Conservation (phyloP, 2,329 filamentous ascomycete species). For the Fusarium ramigenum region DNA sequence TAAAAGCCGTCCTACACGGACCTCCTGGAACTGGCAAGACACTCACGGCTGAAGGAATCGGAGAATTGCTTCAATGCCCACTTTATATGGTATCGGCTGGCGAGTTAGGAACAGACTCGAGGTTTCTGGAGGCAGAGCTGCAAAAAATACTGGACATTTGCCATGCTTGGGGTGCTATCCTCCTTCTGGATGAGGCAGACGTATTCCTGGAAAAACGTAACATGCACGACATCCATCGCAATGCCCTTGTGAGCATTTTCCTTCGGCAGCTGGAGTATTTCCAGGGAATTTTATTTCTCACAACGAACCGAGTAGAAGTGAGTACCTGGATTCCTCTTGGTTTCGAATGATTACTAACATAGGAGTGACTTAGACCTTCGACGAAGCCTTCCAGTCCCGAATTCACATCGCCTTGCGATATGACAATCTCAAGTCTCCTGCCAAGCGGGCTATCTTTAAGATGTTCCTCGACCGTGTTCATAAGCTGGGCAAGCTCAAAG, state of each 20-base stretch:
- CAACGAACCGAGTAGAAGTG: slow-evolving; percentile 83
- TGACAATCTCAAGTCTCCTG: slow-evolving; percentile 75
- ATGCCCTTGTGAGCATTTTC: slow-evolving; percentile 88
- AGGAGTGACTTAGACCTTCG: slow-evolving; percentile 70
- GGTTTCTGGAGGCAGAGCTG: slow-evolving; percentile 77
- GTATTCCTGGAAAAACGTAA: slow-evolving; percentile 86
- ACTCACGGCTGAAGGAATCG: slow-evolving; percentile 86
- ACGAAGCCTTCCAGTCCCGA: slow-evolving; percentile 88
- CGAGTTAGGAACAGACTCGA: slow-evolving; percentile 81
- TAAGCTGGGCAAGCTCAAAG: slow-evolving; percentile 68
- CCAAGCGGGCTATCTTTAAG: slow-evolving; percentile 82
- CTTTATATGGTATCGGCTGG: slow-evolving; percentile 86
- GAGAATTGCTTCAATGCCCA: slow-evolving; percentile 82
- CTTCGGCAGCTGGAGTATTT: slow-evolving; percentile 89
- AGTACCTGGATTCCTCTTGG: slow-evolving; percentile 19
- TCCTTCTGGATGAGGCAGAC: slow-evolving; percentile 87
- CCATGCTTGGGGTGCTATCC: slow-evolving; percentile 84
- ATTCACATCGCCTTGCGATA: slow-evolving; percentile 89
- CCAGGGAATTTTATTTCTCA: slow-evolving; percentile 89
- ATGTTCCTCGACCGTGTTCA: slow-evolving; percentile 82
- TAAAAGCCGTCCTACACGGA: slow-evolving; percentile 75
- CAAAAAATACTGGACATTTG: slow-evolving; percentile 88
- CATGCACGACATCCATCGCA: slow-evolving; percentile 84
- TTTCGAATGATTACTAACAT: neutral
- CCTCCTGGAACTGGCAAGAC: slow-evolving; percentile 91